Conservation (phyloP, 768 basidiomycete species). For the Russula olivacea region DNA sequence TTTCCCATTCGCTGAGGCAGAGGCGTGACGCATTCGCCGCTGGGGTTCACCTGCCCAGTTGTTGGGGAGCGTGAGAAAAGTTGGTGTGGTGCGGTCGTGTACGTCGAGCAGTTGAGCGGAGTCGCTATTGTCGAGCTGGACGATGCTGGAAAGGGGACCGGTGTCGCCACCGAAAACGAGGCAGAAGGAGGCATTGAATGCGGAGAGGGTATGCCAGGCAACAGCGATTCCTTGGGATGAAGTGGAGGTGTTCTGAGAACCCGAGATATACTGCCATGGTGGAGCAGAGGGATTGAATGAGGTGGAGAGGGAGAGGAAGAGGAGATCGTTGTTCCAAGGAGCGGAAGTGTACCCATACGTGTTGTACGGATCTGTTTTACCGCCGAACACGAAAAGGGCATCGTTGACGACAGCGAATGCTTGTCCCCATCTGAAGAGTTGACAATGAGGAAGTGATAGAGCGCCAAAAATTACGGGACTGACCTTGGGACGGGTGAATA, state of each 20-base stretch:
- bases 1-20: conserved; percentile 45
- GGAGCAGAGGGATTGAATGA: conserved; percentile 56
- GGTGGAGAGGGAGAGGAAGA: conserved; percentile 57
- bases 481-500: conserved; percentile 12
- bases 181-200: conserved; percentile 46
- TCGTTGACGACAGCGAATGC: conserved; percentile 54
- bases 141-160: conserved; percentile 49
- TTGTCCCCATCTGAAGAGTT: conserved; percentile 70
- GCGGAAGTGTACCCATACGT: conserved; percentile 68
- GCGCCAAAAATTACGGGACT: not conserved
- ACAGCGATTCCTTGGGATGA: conserved; percentile 53
- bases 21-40: conserved; percentile 71
- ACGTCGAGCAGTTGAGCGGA: conserved; percentile 57
- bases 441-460: not conserved
- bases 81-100: conserved; percentile 34
- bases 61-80: conserved; percentile 43
- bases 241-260: conserved; percentile 37
- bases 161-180: conserved; percentile 76
- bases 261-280: conserved; percentile 59
- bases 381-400: conserved; percentile 69
- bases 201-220: conserved; percentile 76
- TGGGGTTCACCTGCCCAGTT: conserved; percentile 63
- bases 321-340: conserved; percentile 62
- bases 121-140: conserved; percentile 49
- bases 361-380: conserved; percentile 68